These are phyloP conservation scores for Skeletonema tropicum DNA, from an alignment of 108 stramenopile species.

Conservation along the genomic window DNA sequence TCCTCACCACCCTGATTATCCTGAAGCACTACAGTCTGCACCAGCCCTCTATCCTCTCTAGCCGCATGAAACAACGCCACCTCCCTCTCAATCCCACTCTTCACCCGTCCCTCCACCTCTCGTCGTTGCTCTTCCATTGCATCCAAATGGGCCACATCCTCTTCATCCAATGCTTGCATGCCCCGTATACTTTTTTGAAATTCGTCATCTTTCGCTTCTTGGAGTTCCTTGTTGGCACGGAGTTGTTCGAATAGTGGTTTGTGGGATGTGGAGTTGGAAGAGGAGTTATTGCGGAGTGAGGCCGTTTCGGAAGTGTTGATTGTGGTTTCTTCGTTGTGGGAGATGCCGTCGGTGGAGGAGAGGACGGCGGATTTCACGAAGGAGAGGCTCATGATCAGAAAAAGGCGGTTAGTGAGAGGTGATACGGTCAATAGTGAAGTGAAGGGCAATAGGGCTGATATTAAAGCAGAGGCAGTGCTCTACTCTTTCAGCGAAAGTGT, in stretches of 20 bases:
- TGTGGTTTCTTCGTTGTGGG: conserved; percentile 74
- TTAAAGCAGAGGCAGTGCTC: too few relatives aligned
- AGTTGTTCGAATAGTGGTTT: conserved; percentile 89
- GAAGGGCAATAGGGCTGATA: too few relatives aligned
- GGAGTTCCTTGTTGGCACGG: conserved; percentile 76
- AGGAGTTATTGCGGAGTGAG: conserved; percentile 27
- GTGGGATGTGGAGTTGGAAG: conserved; percentile 22
- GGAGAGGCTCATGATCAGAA: conserved; percentile 71
- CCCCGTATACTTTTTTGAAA: conserved; percentile 67
- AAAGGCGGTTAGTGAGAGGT: too few relatives aligned
- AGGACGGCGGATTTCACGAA: conserved; percentile 88
- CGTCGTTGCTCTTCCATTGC: conserved; percentile 54
- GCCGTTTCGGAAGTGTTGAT: conserved; percentile 65
- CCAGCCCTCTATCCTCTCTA: conserved; percentile 50
- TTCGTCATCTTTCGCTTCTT: conserved; percentile 72
- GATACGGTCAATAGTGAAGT: too few relatives aligned
- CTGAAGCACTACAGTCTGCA: conserved; percentile 1
- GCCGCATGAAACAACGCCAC: conserved; percentile 76
- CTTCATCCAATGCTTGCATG: conserved; percentile 74
- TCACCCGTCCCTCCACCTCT: conserved; percentile 52
- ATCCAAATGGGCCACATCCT: conserved; percentile 84
- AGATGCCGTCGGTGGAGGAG: conserved; percentile 75
- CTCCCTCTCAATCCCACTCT: conserved; percentile 62
- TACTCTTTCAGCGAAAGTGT: too few relatives aligned
- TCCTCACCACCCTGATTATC: conserved; percentile 10